phyloP scores from a whole-genome alignment of 768 basidiomycete species.

The Pleurotus salmoneostramineus region DNA sequence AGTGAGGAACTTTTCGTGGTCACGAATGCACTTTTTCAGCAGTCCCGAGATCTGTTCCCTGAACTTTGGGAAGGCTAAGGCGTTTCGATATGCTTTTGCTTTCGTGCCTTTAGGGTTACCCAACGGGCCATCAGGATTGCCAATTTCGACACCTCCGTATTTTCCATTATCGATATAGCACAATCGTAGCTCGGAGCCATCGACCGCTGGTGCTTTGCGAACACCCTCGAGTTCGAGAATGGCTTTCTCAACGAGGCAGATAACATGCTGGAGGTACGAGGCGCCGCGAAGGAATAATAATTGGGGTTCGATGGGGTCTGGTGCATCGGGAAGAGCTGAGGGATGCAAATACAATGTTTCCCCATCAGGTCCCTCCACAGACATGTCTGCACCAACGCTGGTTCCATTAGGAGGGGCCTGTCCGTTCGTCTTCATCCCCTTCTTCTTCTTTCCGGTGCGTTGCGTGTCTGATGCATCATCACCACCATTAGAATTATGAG shows the following conservation, averaged over 20 bases:
- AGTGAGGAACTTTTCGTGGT: slow-evolving; percentile 79
- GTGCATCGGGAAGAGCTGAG: slow-evolving; percentile 71
- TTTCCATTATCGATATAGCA: slow-evolving; percentile 72
- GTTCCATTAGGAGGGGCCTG: slow-evolving; percentile 71
- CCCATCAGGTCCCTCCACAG: slow-evolving; percentile 44
- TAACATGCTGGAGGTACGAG: slow-evolving; percentile 76
- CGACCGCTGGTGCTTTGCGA: slow-evolving; percentile 49
- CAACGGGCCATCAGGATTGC: slow-evolving; percentile 74
- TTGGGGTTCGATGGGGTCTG: slow-evolving; percentile 85
- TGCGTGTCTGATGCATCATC: slow-evolving; percentile 19
- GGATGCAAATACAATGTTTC: slow-evolving; percentile 60
- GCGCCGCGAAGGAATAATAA: slow-evolving; percentile 80
- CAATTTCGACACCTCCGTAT: slow-evolving; percentile 85
- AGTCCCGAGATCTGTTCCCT: slow-evolving; percentile 56
- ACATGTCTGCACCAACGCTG: slow-evolving; percentile 39
- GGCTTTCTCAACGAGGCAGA: slow-evolving; percentile 69
- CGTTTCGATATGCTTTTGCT: slow-evolving; percentile 56
- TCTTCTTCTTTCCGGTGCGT: slow-evolving; percentile 35
- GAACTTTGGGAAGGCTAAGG: slow-evolving; percentile 51
- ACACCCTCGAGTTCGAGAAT: slow-evolving; percentile 71
- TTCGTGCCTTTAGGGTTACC: slow-evolving; percentile 58
- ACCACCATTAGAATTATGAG: slow-evolving; percentile 28
- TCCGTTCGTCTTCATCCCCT: slow-evolving; percentile 57
- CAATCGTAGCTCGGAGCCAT: slow-evolving; percentile 74
- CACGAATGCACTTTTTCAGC: slow-evolving; percentile 73